Base-by-base conservation (phyloP, 208 protist genomes). In the Acanthamoeba royreba region DNA sequence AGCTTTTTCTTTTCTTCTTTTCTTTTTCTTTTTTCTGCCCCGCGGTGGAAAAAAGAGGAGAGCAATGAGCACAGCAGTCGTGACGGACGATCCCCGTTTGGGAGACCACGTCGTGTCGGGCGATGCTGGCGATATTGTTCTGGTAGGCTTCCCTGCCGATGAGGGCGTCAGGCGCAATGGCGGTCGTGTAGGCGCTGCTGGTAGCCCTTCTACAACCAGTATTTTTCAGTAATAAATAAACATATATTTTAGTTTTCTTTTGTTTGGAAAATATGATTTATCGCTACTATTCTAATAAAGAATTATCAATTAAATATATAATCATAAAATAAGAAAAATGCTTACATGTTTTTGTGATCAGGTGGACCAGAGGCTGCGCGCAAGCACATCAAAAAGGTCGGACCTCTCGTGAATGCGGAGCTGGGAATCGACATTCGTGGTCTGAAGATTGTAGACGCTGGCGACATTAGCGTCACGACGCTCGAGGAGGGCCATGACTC, bases 141-240 rank as follows among this genome's bases (percentile, higher is more conserved):
- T 98, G 17, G 47, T 98, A 40, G 97, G 97, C 49, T 98, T 98
- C 87, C 97, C 97, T 1, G 92, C 87, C 43, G 97, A 98, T 93
- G 97, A 97, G 83, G 97, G 97, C 17, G 96, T 96, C 90, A 66
- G 79, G 13, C 94, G 97, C 46, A 98, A 98, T 86, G 96, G 96
- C 8, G 97, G 97, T 22, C 93, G 97, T 63, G 43, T 93, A 35
- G 97, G 97, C 53, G 96, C 97, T 7, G 35, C 69, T 28, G 90
- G 92, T 61, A n/a, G 96, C 95, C 9, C 97, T 95, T 45, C 2
- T 35, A 4, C 83, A 53, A 4, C 94, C 97, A 74, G 69, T 94
- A 74, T 58, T 49, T 49, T 28, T 66, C 33, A 5, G 2, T 40
- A 7, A 63, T 35, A 0, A 17, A 19, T 63, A 19, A 63, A 19